Conservation (phyloP, 2,329 filamentous ascomycete species). For the Aspergillus amoenus region DNA sequence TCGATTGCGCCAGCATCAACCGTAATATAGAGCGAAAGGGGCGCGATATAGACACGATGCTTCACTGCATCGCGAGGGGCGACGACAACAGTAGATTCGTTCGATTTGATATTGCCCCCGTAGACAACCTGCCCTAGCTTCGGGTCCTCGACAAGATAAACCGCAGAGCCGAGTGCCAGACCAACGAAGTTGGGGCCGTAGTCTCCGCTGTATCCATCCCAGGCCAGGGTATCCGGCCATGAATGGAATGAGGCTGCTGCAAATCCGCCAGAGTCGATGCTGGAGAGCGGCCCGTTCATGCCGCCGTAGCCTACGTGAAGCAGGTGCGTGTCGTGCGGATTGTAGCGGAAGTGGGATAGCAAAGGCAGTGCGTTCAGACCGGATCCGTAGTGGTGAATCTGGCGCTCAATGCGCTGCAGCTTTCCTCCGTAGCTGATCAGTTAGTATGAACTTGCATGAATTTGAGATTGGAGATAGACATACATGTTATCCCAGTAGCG, state of each 20-base stretch:
- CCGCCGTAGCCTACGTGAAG: slow-evolving; percentile 58
- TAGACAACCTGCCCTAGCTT: slow-evolving; percentile 51
- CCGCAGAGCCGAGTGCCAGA: slow-evolving; percentile 49
- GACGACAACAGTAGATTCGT: not conserved
- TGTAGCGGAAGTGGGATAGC: slow-evolving; percentile 51
- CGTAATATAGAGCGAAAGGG: not conserved
- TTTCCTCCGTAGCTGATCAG: slow-evolving; percentile 40
- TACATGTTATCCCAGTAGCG: slow-evolving; percentile 60
- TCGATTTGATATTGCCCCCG: slow-evolving; percentile 40
- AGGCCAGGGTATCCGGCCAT: slow-evolving; percentile 55
- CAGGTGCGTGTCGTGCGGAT: slow-evolving; percentile 50
- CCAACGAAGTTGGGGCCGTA: slow-evolving; percentile 59
- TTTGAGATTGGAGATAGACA: too few relatives aligned
- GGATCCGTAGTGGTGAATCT: slow-evolving; percentile 63
- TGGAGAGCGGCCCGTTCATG: slow-evolving; percentile 53
- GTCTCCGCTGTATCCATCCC: slow-evolving; percentile 59
- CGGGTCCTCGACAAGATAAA: slow-evolving; percentile 50
- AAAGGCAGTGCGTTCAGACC: slow-evolving; percentile 58
- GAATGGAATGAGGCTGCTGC: slow-evolving; percentile 58
- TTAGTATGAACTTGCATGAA: too few relatives aligned
- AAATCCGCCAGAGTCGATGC: slow-evolving; percentile 57
- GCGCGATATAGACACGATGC: not conserved
- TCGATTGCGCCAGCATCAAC: not conserved
- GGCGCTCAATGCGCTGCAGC: slow-evolving; percentile 44
- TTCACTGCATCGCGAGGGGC: not conserved